Conservation (phyloP, 768 basidiomycete species). For the Neoboletus subvelutipes region DNA sequence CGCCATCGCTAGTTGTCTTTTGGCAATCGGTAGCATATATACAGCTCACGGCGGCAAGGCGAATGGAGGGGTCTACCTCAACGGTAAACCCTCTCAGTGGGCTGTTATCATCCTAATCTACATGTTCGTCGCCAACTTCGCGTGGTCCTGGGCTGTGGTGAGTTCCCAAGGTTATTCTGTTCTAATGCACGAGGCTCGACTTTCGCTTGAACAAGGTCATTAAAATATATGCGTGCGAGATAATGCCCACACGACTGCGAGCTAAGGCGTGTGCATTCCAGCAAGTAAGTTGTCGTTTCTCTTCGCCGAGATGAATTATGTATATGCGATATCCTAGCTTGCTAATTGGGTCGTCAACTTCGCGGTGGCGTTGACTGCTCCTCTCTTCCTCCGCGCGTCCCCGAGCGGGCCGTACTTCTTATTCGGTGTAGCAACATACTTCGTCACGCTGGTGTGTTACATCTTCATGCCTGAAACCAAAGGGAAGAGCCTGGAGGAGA, state of each 20-base stretch:
- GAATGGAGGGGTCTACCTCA: conserved; percentile 24
- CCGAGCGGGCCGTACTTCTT: conserved; percentile 49
- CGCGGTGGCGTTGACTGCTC: conserved; percentile 44
- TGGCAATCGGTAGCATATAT: conserved; percentile 46
- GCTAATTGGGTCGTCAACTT: conserved; percentile 39
- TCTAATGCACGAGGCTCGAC: neutral
- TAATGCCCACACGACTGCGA: conserved; percentile 47
- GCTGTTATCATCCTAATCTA: conserved; percentile 48
- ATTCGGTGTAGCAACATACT: conserved; percentile 38
- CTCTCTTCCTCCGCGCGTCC: conserved; percentile 44
- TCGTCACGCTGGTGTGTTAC: conserved; percentile 39
- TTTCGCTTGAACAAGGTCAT: conserved; percentile 23
- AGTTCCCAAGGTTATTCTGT: conserved; percentile 3
- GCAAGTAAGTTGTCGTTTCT: conserved; percentile 35
- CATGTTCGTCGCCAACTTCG: conserved; percentile 43
- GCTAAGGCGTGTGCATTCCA: conserved; percentile 44
- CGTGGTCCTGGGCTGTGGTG: conserved; percentile 45
- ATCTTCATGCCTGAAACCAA: conserved; percentile 45
- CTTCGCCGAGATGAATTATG: neutral
- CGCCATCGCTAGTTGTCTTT: conserved; percentile 37
- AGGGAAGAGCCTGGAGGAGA: conserved; percentile 43
- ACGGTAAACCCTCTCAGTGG: conserved; percentile 31
- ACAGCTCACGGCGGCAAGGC: conserved; percentile 37
- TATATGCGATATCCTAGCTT: conserved; percentile 15
- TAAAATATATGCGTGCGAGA: conserved; percentile 44